These are phyloP conservation scores for Heliocybe sulcata DNA, from an alignment of 1,284 basidiomycete genomes.

Conservation along the genomic window DNA sequence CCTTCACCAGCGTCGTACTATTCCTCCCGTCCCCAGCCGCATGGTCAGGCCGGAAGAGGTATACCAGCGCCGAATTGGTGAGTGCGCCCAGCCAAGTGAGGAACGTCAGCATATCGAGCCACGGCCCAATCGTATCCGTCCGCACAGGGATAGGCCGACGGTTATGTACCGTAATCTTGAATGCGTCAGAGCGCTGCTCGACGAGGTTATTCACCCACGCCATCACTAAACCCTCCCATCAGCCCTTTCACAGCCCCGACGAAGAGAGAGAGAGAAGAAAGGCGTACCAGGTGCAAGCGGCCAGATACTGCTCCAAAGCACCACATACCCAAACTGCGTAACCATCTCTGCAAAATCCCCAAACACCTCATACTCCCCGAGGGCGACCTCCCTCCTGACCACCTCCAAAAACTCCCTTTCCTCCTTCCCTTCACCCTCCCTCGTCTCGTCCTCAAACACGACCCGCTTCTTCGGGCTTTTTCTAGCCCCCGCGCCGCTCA, in stretches of 20 bases:
- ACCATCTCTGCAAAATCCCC: constrained; percentile 95
- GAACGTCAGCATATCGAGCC: constrained; percentile 87
- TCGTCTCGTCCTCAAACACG: constrained; percentile 60
- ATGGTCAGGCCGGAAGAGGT: constrained; percentile 55
- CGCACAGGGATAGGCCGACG: constrained; percentile 82
- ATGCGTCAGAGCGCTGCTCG: constrained; percentile 89
- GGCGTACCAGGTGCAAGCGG: constrained; percentile 76
- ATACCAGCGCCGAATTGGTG: constrained; percentile 81
- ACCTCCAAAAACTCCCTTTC: constrained; percentile 72
- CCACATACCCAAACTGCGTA: constrained; percentile 89
- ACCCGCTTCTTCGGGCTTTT: constrained; percentile 56
- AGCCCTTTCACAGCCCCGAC: neutral
- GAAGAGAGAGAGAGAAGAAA: no score
- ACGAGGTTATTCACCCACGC: constrained; percentile 84
- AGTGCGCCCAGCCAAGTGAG: constrained; percentile 84
- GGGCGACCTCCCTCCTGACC: constrained; percentile 70
- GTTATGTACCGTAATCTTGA: constrained; percentile 88
- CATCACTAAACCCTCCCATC: constrained; percentile 38
- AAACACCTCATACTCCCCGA: constrained; percentile 80
- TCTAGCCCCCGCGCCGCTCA: constrained; percentile 20
- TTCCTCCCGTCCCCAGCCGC: constrained; percentile 15
- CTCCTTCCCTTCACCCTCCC: constrained; percentile 37
- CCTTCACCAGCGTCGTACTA: constrained; percentile 19
- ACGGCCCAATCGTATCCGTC: constrained; percentile 89
- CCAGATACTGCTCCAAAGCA: constrained; percentile 93